Percentiles rank a stretch among this genome's conserved stretches.
Evolutionary conservation across 2,329 filamentous ascomycete species (phyloP).

Genomic region (Graphilbum sp.): DNA sequence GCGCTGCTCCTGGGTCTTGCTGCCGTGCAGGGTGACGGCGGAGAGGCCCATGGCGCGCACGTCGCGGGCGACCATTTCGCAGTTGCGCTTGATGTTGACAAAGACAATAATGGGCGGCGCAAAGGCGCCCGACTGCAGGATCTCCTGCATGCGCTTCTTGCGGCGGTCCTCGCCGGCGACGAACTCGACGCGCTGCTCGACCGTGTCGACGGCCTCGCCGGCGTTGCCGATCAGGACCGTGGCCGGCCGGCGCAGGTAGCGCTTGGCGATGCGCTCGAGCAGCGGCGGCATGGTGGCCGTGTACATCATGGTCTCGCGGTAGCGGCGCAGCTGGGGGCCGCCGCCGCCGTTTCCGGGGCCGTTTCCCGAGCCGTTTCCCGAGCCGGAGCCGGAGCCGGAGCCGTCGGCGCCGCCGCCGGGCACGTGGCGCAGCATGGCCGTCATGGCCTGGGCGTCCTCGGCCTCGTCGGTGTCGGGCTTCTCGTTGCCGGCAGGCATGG

Average conservation of each 20-base stretch:
- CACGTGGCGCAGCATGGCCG: slow-evolving; percentile 16
- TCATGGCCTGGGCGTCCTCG: slow-evolving; percentile 77
- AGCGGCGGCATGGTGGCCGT: slow-evolving; percentile 92
- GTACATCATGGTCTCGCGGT: slow-evolving; percentile 99
- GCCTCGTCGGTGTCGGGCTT: slow-evolving; percentile 90
- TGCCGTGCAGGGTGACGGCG: slow-evolving; percentile 80
- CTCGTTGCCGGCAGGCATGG: slow-evolving; percentile 79
- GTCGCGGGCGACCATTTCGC: slow-evolving; percentile 83
- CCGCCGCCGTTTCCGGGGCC: no score
- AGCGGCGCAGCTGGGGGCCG: slow-evolving; percentile 32
- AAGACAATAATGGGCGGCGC: slow-evolving; percentile 91
- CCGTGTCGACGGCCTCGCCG: slow-evolving; percentile 91
- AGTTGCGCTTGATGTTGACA: slow-evolving; percentile 99
- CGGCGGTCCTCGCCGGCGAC: slow-evolving; percentile 81
- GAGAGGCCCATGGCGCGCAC: slow-evolving; percentile 90
- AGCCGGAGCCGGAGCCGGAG: no score
- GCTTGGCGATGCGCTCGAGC: slow-evolving; percentile 91
- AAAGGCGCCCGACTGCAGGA: slow-evolving; percentile 67
- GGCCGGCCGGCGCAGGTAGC: slow-evolving; percentile 83
- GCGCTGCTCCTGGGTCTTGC: slow-evolving; percentile 95
- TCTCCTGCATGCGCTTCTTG: slow-evolving; percentile 89
- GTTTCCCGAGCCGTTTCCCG: no score
- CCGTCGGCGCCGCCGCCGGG: no score
- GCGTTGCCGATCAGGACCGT: slow-evolving; percentile 89
- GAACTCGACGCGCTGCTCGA: slow-evolving; percentile 94